These are phyloP conservation scores for Alternaria solani DNA, from an alignment of 2,329 filamentous ascomycete genomes.

Conservation along the genomic window DNA sequence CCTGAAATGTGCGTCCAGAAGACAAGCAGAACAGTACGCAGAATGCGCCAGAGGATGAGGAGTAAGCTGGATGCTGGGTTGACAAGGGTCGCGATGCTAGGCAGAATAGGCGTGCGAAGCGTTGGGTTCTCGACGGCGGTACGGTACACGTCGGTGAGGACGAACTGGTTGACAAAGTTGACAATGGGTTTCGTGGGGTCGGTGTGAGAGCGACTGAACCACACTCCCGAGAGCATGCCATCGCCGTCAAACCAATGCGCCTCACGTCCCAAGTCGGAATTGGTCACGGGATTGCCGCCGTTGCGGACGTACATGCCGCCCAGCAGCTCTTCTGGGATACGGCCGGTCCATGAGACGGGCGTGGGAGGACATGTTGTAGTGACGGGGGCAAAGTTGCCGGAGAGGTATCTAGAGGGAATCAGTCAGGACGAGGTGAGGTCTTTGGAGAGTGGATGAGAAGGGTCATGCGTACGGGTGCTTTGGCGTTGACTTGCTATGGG, in stretches of 20 bases:
- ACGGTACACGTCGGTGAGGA: slow-evolving; percentile 72
- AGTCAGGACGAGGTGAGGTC: background rate
- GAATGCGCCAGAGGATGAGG: slow-evolving; percentile 60
- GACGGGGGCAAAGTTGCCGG: slow-evolving; percentile 75
- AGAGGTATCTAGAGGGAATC: slow-evolving; percentile 60
- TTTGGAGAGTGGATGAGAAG: background rate
- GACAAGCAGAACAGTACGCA: slow-evolving; percentile 66
- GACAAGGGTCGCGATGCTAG: slow-evolving; percentile 72
- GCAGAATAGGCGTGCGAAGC: slow-evolving; percentile 66
- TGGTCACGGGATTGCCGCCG: slow-evolving; percentile 72
- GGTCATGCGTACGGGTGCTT: slow-evolving; percentile 53
- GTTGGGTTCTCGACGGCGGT: slow-evolving; percentile 59
- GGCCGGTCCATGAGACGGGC: slow-evolving; percentile 65
- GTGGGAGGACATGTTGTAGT: slow-evolving; percentile 64
- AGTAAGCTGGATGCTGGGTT: slow-evolving; percentile 64
- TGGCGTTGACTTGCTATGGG: slow-evolving; percentile 24
- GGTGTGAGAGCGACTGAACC: slow-evolving; percentile 58
- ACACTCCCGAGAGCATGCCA: slow-evolving; percentile 75
- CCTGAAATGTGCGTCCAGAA: slow-evolving; percentile 66
- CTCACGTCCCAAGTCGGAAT: slow-evolving; percentile 67
- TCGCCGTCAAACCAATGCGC: slow-evolving; percentile 80
- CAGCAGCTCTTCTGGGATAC: slow-evolving; percentile 69
- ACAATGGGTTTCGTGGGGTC: slow-evolving; percentile 59
- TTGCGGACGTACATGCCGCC: slow-evolving; percentile 78
- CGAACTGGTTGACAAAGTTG: slow-evolving; percentile 73